phyloP scores from a whole-genome alignment of 441 rosid genomes.

The Sinapis alba region DNA sequence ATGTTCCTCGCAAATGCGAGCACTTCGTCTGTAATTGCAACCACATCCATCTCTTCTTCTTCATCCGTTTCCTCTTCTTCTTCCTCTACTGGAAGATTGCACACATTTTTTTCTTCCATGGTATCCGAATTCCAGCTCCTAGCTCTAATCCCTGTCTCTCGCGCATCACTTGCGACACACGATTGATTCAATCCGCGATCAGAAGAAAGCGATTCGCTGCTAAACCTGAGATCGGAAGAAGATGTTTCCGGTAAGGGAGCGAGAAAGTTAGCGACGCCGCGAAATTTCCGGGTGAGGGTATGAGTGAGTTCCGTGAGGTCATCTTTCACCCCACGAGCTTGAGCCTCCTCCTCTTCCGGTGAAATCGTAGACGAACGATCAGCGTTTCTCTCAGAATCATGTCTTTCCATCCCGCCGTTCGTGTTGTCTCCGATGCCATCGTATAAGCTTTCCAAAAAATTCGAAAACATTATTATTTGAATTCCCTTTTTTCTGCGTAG shows the following conservation, averaged over 20 bases:
- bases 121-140: conserved; percentile 38
- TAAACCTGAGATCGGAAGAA: conserved; percentile 26
- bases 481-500: neutral
- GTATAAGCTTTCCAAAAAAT: conserved; percentile 39
- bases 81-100: conserved; percentile 12
- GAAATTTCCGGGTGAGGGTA: conserved; percentile 56
- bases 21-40: conserved; percentile 77
- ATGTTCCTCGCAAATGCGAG: conserved; percentile 70
- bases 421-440: conserved; percentile 35
- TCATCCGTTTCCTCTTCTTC: conserved; percentile 39
- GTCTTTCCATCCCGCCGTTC: conserved; percentile 23
- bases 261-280: conserved; percentile 68
- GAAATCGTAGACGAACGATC: conserved; percentile 21
- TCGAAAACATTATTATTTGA: conserved; percentile 21
- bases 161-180: conserved; percentile 23
- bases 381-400: neutral
- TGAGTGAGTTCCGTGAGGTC: conserved; percentile 62
- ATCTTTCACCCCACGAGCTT: conserved; percentile 59
- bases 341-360: conserved; percentile 47
- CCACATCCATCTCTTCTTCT: conserved; percentile 40
- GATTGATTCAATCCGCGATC: conserved; percentile 39
- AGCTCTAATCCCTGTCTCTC: conserved; percentile 11
- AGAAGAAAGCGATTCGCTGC: conserved; percentile 31
- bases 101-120: too few species aligned
- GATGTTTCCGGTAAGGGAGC: conserved; percentile 49